These are phyloP conservation scores for Cladophialophora immunda DNA, from an alignment of 2,329 filamentous ascomycete genomes.

Conservation along the genomic window DNA sequence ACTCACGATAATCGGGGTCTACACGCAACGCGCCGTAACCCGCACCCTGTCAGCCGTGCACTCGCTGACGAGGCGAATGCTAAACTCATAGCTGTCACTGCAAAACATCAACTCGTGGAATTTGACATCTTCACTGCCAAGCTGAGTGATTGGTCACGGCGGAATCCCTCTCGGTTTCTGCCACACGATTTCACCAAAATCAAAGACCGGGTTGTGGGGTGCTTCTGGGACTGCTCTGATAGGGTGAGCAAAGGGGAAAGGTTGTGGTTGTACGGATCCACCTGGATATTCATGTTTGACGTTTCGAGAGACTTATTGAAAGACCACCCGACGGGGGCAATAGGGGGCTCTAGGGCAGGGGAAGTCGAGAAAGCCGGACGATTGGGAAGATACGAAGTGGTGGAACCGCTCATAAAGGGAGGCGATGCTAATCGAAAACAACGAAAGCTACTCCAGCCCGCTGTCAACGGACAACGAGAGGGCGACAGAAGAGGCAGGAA, in stretches of 20 bases:
- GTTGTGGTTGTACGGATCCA: constrained; percentile 86
- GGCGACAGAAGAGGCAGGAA: constrained; percentile 45
- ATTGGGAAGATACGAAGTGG: constrained; percentile 41
- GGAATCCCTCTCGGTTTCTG: constrained; percentile 78
- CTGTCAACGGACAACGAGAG: constrained; percentile 7
- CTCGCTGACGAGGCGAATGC: constrained; percentile 62
- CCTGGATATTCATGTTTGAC: constrained; percentile 93
- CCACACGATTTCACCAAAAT: constrained; percentile 77
- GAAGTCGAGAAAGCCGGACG: constrained; percentile 30
- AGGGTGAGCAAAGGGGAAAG: constrained; percentile 58
- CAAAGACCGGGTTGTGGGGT: constrained; percentile 75
- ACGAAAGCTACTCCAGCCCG: constrained; percentile 41
- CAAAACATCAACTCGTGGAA: constrained; percentile 74
- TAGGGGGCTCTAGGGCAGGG: neutral
- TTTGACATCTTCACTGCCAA: constrained; percentile 81
- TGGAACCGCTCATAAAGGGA: constrained; percentile 29
- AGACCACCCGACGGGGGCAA: neutral
- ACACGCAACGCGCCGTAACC: constrained; percentile 60
- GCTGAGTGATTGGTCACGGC: constrained; percentile 83
- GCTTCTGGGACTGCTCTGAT: constrained; percentile 66
- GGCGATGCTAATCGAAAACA: constrained; percentile 14
- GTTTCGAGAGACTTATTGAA: constrained; percentile 71
- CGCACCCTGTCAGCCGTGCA: constrained; percentile 65
- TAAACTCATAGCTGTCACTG: constrained; percentile 68
- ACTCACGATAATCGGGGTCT: constrained; percentile 48